A percentile compares a stretch with the other conserved stretches of the same genome.
Conservation (phyloP, 768 basidiomycete genomes). For the Hortiboletus flavorubellus region DNA sequence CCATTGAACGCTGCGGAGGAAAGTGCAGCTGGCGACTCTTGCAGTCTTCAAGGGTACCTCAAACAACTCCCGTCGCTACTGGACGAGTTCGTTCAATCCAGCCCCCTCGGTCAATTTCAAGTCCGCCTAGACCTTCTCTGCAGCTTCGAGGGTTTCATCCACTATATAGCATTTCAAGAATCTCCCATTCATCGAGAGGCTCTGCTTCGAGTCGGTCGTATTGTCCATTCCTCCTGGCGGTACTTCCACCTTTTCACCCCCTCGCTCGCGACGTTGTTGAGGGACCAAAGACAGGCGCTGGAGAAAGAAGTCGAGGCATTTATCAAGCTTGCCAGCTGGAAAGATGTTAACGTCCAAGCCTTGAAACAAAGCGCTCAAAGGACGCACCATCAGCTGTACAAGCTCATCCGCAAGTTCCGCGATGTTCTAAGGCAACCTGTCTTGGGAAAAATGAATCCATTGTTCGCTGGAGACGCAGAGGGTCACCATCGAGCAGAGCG, state of each 20-base stretch:
- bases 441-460: constrained; percentile 36
- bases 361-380: constrained; percentile 86
- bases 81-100: constrained; percentile 70
- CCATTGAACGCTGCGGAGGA: constrained; percentile 46
- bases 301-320: constrained; percentile 82
- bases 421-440: constrained; percentile 79
- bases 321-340: constrained; percentile 98
- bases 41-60: constrained; percentile 50
- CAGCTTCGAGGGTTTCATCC: constrained; percentile 59
- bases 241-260: constrained; percentile 64
- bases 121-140: constrained; percentile 63
- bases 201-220: constrained; percentile 48
- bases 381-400: constrained; percentile 90
- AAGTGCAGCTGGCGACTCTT: constrained; percentile 29
- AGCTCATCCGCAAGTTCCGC: constrained; percentile 88
- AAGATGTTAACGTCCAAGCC: constrained; percentile 92
- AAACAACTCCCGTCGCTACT: constrained; percentile 69
- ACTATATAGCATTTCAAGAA: constrained; percentile 35
- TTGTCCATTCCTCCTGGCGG: constrained; percentile 58
- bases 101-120: constrained; percentile 82
- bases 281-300: constrained; percentile 51
- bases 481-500: constrained; percentile 11
- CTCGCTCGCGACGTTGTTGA: constrained; percentile 46
- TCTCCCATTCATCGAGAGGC: constrained; percentile 26
- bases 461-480: constrained; percentile 38